Conservation (phyloP, 495 filamentous ascomycete species). For the Penicillium taxi region DNA sequence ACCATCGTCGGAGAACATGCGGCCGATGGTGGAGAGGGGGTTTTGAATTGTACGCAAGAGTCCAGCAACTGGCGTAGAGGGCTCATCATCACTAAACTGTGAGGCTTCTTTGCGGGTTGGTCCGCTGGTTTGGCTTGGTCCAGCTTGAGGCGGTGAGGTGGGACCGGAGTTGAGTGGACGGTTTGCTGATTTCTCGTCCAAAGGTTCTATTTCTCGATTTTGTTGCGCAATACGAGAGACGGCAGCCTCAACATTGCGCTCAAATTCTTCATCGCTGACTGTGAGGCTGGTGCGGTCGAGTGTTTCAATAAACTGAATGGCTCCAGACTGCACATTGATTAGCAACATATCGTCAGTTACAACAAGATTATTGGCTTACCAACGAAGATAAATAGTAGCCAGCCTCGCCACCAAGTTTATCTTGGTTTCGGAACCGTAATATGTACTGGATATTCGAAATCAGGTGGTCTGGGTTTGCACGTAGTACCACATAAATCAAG, state of each 20-base stretch:
- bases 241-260: slow-evolving; percentile 86
- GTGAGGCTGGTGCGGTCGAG: slow-evolving; percentile 90
- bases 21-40: slow-evolving; percentile 88
- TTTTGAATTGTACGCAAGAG: slow-evolving; percentile 85
- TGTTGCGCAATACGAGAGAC: slow-evolving; percentile 95
- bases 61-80: slow-evolving; percentile 67
- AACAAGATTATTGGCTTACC: slow-evolving; percentile 33
- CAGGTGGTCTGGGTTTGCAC: slow-evolving; percentile 88
- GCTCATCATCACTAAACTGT: slow-evolving; percentile 53
- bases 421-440: slow-evolving; percentile 89
- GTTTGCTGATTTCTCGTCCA: slow-evolving; percentile 50
- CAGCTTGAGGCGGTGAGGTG: slow-evolving; percentile 37
- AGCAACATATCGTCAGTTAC: slow-evolving; percentile 1
- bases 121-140: no score
- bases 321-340: slow-evolving; percentile 61
- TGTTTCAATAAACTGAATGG: slow-evolving; percentile 93
- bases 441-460: slow-evolving; percentile 99
- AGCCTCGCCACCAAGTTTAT: slow-evolving; percentile 92
- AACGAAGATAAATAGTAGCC: slow-evolving; percentile 98
- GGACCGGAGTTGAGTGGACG: slow-evolving; percentile 5
- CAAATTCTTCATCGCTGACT: slow-evolving; percentile 90
- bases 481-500: slow-evolving; percentile 90
- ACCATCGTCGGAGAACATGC: slow-evolving; percentile 85
- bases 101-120: slow-evolving; percentile 30
- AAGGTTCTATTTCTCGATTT: slow-evolving; percentile 49